Evolutionary conservation across 1,284 basidiomycete genomes (phyloP), one percentile per base, ranked within the genome.

Genomic region (Schizophyllum commune): DNA sequence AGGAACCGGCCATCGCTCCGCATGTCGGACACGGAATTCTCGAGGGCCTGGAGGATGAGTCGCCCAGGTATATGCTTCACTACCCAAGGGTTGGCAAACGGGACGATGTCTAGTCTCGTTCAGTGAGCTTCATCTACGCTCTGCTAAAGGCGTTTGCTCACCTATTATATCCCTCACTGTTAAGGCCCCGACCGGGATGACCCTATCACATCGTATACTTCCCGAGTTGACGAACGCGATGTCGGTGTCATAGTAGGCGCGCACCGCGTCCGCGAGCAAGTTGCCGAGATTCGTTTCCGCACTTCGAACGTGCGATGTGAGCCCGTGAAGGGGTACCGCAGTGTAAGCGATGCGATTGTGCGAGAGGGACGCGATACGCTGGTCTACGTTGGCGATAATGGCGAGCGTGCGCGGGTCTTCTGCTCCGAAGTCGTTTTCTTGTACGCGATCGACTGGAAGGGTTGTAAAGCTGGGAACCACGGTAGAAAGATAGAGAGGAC

Each of bases 1-100:
- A 67, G 56, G 57, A 64, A 65, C 5, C 64, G 60, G 13, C 58
- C 63, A 7, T 71, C 65, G 20, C 66, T 57, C 13, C 64, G 57
- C 13, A 58, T n/a, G 51, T 64, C 63, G 15, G 61, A 60, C 8
- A 61, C 60, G 11, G 63, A 60, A 34, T 63, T 65, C 53, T 64
- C 63, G 5, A 65, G 57, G 5, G 64, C 61, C 11, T 21, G 34
- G 22, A 63, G 21, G 11, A 65, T 34, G 15, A 21, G 21, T 11
- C 11, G 57, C 11, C 17, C 39, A 2, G 39, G 8, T 2, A 47
- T 8, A 2, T 8, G 17, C 39, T 47, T 47, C 39, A 47, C 39
- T 17, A 47, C 39, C 39, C 39, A 47, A 11, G 39, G 39, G 8
- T 47, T 47, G 17, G 3, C 39, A 8, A 47, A 47, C 17, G 39